These are phyloP conservation scores for Solanum sparsipilum DNA, from an alignment of 257 asterid genomes.

Conservation along the genomic window DNA sequence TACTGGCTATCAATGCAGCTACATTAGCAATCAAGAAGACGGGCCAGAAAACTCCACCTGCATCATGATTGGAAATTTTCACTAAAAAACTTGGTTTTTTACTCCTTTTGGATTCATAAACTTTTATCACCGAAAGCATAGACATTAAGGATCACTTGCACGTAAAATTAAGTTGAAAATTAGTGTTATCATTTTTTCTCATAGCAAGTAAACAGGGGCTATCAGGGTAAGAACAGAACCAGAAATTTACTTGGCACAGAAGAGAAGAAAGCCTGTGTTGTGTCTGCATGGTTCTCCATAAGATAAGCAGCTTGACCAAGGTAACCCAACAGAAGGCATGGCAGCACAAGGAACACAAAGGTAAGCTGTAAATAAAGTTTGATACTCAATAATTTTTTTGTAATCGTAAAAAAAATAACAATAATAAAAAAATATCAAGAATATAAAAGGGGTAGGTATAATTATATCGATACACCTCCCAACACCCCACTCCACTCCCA, in stretches of 20 bases:
- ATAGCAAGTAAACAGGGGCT: neutral
- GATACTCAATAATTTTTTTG: neutral
- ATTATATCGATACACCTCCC: neutral
- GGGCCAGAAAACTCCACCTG: slow-evolving; percentile 96
- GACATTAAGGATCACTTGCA: neutral
- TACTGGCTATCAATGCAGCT: slow-evolving; percentile 94
- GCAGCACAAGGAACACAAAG: slow-evolving; percentile 71
- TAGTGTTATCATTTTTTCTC: neutral
- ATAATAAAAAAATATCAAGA: neutral
- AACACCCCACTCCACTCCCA: neutral
- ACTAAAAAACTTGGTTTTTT: neutral
- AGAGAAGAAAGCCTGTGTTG: slow-evolving; percentile 88
- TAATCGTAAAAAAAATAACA: neutral
- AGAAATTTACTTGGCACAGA: slow-evolving; percentile 75
- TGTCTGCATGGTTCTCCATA: slow-evolving; percentile 87
- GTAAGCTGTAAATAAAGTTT: slow-evolving; percentile 63
- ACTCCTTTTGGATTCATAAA: neutral
- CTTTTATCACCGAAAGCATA: neutral
- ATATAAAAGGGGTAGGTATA: neutral
- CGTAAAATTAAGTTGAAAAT: neutral
- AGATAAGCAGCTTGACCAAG: slow-evolving; percentile 99
- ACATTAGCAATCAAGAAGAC: slow-evolving; percentile 75
- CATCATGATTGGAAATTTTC: slow-evolving; percentile 16
- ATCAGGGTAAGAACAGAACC: neutral
- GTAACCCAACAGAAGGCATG: slow-evolving; percentile 94